Conservation (phyloP, 805 yeast species). For the Candida fluviatilis region DNA sequence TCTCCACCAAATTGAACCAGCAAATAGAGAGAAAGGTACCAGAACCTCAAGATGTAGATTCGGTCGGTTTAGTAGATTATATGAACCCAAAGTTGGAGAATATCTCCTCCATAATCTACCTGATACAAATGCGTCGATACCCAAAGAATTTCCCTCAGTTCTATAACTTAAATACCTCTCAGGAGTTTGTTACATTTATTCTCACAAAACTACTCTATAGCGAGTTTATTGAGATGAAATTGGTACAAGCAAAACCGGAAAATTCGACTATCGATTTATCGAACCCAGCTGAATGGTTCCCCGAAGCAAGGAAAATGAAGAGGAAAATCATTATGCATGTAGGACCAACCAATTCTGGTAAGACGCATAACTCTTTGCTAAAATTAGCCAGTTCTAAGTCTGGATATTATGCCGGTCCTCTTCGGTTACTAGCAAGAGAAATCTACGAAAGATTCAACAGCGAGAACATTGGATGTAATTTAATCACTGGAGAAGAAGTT, state of each 20-base stretch:
- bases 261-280: conserved; percentile 21
- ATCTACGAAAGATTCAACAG: conserved; percentile 75
- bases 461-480: conserved; percentile 68
- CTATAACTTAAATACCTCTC: conserved; percentile 13
- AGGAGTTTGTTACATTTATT: conserved; percentile 18
- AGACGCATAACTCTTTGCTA: conserved; percentile 79
- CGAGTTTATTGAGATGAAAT: conserved; percentile 13
- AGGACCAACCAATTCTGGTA: conserved; percentile 97
- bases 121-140: conserved; percentile 12
- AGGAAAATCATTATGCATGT: conserved; percentile 87
- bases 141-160: conserved; percentile 19
- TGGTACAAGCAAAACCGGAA: conserved; percentile 8
- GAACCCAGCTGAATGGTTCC: conserved; percentile 62
- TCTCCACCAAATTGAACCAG: conserved; percentile 3
- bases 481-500: conserved; percentile 95
- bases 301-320: conserved; percentile 74
- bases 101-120: conserved; percentile 15
- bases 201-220: conserved; percentile 22
- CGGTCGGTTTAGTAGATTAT: conserved; percentile 12
- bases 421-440: conserved; percentile 86
- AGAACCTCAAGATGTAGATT: conserved; percentile 3
- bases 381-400: conserved; percentile 58
- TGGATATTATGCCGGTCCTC: conserved; percentile 94
- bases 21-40: not conserved
- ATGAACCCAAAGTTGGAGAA: conserved; percentile 25